phyloP scores from a whole-genome alignment of 768 basidiomycete species.

The Clathrus columnatus region DNA sequence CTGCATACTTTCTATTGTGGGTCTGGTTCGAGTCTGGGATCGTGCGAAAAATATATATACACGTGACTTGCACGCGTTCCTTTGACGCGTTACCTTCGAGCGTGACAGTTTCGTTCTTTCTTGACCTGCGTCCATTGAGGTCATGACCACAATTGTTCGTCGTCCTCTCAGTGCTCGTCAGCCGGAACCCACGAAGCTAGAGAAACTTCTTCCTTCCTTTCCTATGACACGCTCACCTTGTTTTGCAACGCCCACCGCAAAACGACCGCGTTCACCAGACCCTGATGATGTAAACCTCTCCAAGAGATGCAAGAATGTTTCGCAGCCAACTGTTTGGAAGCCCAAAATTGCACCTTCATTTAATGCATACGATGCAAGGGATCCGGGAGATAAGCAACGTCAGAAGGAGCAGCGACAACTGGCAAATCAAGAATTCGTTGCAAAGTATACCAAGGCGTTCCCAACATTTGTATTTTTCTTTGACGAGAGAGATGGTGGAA shows the following conservation, averaged over 20 bases:
- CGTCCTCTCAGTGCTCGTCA: constrained; percentile 2
- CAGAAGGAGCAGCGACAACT: constrained; percentile 44
- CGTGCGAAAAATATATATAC: constrained; percentile 6
- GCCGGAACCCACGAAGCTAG: background rate
- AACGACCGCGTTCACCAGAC: constrained; percentile 16
- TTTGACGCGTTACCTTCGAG: background rate
- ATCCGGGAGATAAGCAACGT: constrained; percentile 33
- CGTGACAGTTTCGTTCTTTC: background rate
- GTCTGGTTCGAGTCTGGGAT: too few relatives aligned
- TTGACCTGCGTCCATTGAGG: background rate
- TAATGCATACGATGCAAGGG: constrained; percentile 1
- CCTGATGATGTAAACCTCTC: constrained; percentile 15
- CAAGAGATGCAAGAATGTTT: constrained; percentile 14
- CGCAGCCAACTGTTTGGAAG: background rate
- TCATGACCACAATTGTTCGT: background rate
- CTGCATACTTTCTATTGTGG: too few relatives aligned
- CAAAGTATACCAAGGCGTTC: constrained; percentile 81
- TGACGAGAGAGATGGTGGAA: constrained; percentile 42
- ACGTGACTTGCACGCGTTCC: constrained; percentile 9
- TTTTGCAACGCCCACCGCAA: background rate
- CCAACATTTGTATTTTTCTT: constrained; percentile 81
- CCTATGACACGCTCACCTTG: background rate
- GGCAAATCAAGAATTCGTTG: constrained; percentile 61
- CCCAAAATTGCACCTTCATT: background rate
- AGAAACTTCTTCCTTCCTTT: background rate